These are phyloP conservation scores for Albatrellus sp. DNA, from an alignment of 1,284 basidiomycete genomes.

Conservation along the genomic window DNA sequence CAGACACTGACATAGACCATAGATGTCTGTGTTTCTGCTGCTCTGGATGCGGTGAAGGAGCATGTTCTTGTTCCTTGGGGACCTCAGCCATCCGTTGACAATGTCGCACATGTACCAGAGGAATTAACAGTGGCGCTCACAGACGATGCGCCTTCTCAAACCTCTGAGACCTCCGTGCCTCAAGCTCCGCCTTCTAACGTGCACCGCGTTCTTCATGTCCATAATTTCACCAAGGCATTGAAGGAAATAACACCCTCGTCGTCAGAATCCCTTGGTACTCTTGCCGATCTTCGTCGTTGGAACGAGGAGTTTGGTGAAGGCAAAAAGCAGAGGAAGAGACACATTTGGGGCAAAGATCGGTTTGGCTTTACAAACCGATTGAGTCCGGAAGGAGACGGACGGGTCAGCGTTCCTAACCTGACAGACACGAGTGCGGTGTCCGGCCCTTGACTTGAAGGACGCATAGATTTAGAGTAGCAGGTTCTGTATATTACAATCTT, in stretches of 20 bases:
- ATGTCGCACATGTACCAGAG: neutral
- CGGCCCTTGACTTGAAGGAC: too few relatives aligned
- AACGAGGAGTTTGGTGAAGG: slow-evolving; percentile 88
- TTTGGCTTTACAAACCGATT: slow-evolving; percentile 55
- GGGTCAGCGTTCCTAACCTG: slow-evolving; percentile 19
- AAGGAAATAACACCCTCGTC: slow-evolving; percentile 80
- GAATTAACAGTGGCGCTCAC: neutral
- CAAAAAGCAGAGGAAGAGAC: slow-evolving; percentile 42
- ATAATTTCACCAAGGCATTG: slow-evolving; percentile 73
- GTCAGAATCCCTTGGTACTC: slow-evolving; percentile 68
- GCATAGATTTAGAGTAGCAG: too few relatives aligned
- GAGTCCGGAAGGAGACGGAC: slow-evolving; percentile 27
- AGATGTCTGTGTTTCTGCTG: slow-evolving; percentile 87
- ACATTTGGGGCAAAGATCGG: slow-evolving; percentile 62
- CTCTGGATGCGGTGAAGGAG: slow-evolving; percentile 82
- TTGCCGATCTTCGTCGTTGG: slow-evolving; percentile 80
- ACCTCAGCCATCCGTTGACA: slow-evolving; percentile 6
- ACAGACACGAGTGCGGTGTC: neutral
- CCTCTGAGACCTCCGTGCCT: neutral
- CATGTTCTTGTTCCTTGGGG: slow-evolving; percentile 64
- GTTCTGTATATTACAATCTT: too few relatives aligned
- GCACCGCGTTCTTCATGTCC: slow-evolving; percentile 15
- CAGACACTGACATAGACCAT: neutral
- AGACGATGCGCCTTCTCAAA: neutral
- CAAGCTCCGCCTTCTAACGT: slow-evolving; percentile 1